Conservation (phyloP, 306 rosid species). For the Fragaria vesca region DNA sequence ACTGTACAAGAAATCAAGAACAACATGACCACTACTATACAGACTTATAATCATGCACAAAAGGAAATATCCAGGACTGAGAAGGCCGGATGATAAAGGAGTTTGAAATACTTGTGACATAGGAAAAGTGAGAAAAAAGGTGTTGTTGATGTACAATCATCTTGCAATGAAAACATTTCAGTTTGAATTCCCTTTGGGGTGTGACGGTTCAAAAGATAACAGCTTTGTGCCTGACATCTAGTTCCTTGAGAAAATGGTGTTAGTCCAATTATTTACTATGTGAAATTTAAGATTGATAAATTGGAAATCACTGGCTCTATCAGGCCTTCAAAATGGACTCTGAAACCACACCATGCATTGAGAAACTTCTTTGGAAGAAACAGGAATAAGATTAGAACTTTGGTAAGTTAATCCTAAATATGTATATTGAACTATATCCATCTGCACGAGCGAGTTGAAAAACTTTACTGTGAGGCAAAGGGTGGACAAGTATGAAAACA, state of each 20-base stretch:
- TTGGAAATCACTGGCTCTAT: no score
- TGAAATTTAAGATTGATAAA: no score
- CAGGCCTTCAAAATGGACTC: no score
- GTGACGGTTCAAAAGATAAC: no score
- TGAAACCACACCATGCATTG: no score
- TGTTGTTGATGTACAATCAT: no score
- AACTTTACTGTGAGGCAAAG: conserved; percentile 38
- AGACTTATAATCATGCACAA: background rate
- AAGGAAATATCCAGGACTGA: background rate
- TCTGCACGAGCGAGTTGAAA: no score
- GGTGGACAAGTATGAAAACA: conserved; percentile 31
- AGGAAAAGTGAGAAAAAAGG: no score
- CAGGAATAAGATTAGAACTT: background rate
- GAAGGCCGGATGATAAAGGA: background rate
- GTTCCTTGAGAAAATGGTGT: no score
- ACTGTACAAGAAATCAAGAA: background rate
- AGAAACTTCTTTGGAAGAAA: no score
- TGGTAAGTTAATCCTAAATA: background rate
- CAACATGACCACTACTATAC: background rate
- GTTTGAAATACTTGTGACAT: background rate
- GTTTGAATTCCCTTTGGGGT: background rate
- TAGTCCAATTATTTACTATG: no score
- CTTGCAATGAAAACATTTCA: background rate
- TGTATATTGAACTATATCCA: background rate
- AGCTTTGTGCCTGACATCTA: no score